phyloP scores from a whole-genome alignment of 2,329 filamentous ascomycete species.

The Apiospora phragmitis region DNA sequence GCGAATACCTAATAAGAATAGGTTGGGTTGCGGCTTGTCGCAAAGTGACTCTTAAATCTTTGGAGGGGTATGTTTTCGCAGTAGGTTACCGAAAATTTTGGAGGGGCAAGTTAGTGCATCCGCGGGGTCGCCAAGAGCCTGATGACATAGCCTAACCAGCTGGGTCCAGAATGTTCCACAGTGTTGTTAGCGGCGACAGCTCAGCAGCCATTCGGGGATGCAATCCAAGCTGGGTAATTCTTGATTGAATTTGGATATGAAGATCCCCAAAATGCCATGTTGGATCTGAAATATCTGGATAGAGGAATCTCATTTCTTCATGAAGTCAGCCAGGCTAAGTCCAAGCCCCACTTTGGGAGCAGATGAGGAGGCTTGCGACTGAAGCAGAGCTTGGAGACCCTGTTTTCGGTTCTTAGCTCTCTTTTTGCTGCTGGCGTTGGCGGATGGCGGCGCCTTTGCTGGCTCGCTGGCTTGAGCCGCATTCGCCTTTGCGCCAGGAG shows the following conservation, averaged over 20 bases:
- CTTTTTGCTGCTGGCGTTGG: slow-evolving; percentile 64
- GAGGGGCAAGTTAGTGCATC: slow-evolving; percentile 15
- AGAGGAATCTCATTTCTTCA: slow-evolving; percentile 37
- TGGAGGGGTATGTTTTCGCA: slow-evolving; percentile 2
- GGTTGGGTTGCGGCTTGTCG: slow-evolving; percentile 1
- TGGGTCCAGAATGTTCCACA: slow-evolving; percentile 5
- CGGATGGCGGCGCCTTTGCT: slow-evolving; percentile 36
- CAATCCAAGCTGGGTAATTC: slow-evolving; percentile 14
- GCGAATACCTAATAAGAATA: not conserved
- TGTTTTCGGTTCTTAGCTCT: slow-evolving; percentile 65
- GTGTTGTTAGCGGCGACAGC: not conserved
- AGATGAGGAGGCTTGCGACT: slow-evolving; percentile 45
- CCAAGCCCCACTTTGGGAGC: slow-evolving; percentile 38
- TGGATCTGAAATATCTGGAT: not conserved
- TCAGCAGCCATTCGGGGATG: not conserved
- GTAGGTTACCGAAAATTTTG: slow-evolving; percentile 18
- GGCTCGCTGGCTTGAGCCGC: slow-evolving; percentile 15
- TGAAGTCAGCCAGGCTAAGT: slow-evolving; percentile 58
- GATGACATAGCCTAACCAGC: slow-evolving; percentile 15
- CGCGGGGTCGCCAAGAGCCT: slow-evolving; percentile 13
- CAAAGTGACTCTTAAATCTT: slow-evolving; percentile 7
- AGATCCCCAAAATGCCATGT: not conserved
- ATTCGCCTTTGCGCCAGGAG: slow-evolving; percentile 16
- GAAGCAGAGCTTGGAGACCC: slow-evolving; percentile 65
- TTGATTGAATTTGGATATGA: not conserved